Base-by-base conservation (phyloP, 2,329 filamentous ascomycete species). In the Byssothecium circinans region DNA sequence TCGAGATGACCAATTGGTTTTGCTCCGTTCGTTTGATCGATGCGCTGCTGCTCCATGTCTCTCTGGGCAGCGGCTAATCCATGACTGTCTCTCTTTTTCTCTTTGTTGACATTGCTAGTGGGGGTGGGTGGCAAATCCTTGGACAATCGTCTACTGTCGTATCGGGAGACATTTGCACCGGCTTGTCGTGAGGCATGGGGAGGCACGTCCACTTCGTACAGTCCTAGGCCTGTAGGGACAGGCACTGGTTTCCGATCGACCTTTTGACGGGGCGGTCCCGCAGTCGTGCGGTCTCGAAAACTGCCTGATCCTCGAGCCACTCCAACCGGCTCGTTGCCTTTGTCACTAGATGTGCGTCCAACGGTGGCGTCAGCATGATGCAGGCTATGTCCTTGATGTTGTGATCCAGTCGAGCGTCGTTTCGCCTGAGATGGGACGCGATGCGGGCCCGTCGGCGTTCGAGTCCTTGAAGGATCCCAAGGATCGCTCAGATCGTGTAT, bases 1-100 rank as follows among this genome's bases (percentile, higher is more conserved):
- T 73, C 57, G 65, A 71, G 48, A 41, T 69, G 45, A 30, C 65
- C 61, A 41, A 74, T 57, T 48, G 58, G 57, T 54, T 70, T 64
- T 47, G 57, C 35, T 53, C 53, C 60, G 61, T 50, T 48, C 47
- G 71, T 62, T 42, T 67, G 53, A 58, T 72, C 67, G 35, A 65
- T 63, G 10, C 67, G 68, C 22, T 74, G 64, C 41, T 67, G 63
- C 30, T 74, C 68, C 57, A 74, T 65, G 41, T 71, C 65, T 52
- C 65, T 65, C 40, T 68, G 68, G 17, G 62, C 67, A n/a, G 56
- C 48, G 12, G 29, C 29, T 33, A 70, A 67, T 8, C 66, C 67
- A 51, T 67, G 58, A 37, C 62, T 69, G 30, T 69, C 67, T 56
- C 64, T 60, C 45, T 44, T 52, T 30, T 41, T 58, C 14, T 50